phyloP scores from a whole-genome alignment of 495 filamentous ascomycete genomes.

The Delitschia confertaspora region DNA sequence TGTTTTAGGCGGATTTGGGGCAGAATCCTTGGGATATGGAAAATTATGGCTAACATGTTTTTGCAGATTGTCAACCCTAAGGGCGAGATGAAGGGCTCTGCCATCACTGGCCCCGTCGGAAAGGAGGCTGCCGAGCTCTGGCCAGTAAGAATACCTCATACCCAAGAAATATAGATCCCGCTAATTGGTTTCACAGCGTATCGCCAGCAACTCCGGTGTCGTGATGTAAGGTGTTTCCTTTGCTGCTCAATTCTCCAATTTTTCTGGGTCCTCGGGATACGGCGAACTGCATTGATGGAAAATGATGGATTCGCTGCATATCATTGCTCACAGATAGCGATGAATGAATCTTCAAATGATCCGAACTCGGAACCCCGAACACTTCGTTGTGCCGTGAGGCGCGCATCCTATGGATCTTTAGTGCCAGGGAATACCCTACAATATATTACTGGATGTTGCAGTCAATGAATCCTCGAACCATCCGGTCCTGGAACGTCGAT shows the following conservation, averaged over 20 bases:
- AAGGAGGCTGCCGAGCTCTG: conserved; percentile 99
- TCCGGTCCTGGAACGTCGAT: no score
- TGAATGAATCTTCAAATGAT: conserved; percentile 13
- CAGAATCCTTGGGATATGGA: not conserved
- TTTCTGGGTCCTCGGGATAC: conserved; percentile 20
- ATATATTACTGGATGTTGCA: no score
- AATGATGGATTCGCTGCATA: conserved; percentile 4
- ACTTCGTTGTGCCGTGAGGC: conserved; percentile 7
- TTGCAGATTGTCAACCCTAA: conserved; percentile 98
- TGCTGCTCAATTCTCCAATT: conserved; percentile 26
- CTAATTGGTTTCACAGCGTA: conserved; percentile 56
- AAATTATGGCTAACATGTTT: conserved; percentile 9
- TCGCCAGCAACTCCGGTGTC: conserved; percentile 98
- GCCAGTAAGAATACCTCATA: conserved; percentile 63
- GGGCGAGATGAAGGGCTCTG: conserved; percentile 99
- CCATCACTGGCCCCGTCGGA: conserved; percentile 97
- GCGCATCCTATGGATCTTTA: no score
- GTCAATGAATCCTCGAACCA: no score
- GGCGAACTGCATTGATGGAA: conserved; percentile 26
- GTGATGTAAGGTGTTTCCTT: conserved; percentile 72
- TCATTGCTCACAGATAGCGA: conserved; percentile 19
- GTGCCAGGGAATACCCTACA: no score
- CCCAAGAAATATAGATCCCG: conserved; percentile 1
- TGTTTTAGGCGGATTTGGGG: not conserved
- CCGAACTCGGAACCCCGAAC: not conserved